A percentile compares a stretch with the other conserved stretches of the same genome.
These are phyloP conservation scores for Suillus subalutaceus DNA, from an alignment of 768 basidiomycete species.

Conservation along the genomic window DNA sequence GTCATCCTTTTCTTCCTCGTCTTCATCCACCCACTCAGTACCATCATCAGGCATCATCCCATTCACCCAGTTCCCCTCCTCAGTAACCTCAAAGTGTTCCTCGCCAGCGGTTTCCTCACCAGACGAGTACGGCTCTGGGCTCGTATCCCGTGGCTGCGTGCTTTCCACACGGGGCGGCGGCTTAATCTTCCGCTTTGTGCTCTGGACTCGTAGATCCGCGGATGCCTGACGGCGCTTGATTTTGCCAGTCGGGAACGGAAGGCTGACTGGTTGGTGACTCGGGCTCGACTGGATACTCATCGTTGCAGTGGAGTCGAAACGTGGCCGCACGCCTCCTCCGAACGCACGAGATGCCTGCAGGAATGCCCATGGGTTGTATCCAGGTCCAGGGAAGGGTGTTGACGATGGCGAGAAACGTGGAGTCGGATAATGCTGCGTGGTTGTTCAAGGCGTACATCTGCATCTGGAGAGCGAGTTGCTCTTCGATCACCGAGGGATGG, in stretches of 20 bases:
- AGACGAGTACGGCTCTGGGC: slow-evolving; percentile 72
- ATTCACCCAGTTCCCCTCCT: slow-evolving; percentile 42
- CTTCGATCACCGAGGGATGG: slow-evolving; percentile 55
- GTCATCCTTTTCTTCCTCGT: slow-evolving; percentile 70
- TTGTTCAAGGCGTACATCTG: slow-evolving; percentile 78
- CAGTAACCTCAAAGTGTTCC: slow-evolving; percentile 41
- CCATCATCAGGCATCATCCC: slow-evolving; percentile 41
- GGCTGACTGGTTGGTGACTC: slow-evolving; percentile 34
- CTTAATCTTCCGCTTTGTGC: slow-evolving; percentile 43
- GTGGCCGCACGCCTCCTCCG: slow-evolving; percentile 35
- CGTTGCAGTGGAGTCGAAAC: slow-evolving; percentile 37
- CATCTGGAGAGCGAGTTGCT: slow-evolving; percentile 76
- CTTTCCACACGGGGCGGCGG: slow-evolving; percentile 81
- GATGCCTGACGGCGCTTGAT: slow-evolving; percentile 50
- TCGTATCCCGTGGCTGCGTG: slow-evolving; percentile 81
- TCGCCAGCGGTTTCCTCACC: slow-evolving; percentile 84
- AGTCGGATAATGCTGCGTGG: slow-evolving; percentile 63
- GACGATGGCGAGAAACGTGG: slow-evolving; percentile 76
- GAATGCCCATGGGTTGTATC: slow-evolving; percentile 76
- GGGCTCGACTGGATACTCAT: slow-evolving; percentile 59
- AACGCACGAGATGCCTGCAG: slow-evolving; percentile 57
- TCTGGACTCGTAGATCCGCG: slow-evolving; percentile 34
- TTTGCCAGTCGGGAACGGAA: slow-evolving; percentile 54
- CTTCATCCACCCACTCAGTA: slow-evolving; percentile 78
- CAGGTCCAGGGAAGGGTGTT: slow-evolving; percentile 68